These are phyloP conservation scores for Leccinum sublutescens DNA, from an alignment of 768 basidiomycete species.

Conservation along the genomic window DNA sequence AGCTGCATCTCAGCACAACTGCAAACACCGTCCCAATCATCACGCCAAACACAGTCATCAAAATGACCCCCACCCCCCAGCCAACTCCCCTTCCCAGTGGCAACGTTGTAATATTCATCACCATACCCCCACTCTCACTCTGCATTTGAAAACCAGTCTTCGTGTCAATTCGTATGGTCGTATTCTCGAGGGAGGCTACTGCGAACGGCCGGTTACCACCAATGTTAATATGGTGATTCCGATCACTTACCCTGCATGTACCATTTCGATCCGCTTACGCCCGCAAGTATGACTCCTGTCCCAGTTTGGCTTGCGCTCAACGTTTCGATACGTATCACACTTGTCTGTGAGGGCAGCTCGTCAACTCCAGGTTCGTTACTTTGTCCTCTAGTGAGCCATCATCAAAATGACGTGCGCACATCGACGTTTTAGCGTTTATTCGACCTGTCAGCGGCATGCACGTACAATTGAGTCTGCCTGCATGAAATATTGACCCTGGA, in stretches of 20 bases:
- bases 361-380: background rate
- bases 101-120: conserved; percentile 11
- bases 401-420: background rate
- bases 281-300: background rate
- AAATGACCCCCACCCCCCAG: conserved; percentile 72
- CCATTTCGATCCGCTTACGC: conserved; percentile 8
- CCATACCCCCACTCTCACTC: conserved; percentile 3
- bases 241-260: conserved; percentile 12
- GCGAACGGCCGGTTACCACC: conserved; percentile 1
- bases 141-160: background rate
- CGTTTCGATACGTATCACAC: background rate
- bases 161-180: background rate
- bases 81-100: background rate
- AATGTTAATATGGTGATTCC: conserved; percentile 4
- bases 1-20: conserved; percentile 51
- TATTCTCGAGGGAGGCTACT: conserved; percentile 3
- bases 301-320: background rate
- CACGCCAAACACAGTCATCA: conserved; percentile 41
- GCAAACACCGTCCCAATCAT: conserved; percentile 47
- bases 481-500: conserved; percentile 11
- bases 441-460: conserved; percentile 2
- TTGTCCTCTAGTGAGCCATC: conserved; percentile 5
- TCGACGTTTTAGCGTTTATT: conserved; percentile 2
- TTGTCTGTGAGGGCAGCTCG: background rate
- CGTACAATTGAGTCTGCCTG: conserved; percentile 6